Conservation (phyloP, 2,329 filamentous ascomycete species). For the Fusarium sp. region DNA sequence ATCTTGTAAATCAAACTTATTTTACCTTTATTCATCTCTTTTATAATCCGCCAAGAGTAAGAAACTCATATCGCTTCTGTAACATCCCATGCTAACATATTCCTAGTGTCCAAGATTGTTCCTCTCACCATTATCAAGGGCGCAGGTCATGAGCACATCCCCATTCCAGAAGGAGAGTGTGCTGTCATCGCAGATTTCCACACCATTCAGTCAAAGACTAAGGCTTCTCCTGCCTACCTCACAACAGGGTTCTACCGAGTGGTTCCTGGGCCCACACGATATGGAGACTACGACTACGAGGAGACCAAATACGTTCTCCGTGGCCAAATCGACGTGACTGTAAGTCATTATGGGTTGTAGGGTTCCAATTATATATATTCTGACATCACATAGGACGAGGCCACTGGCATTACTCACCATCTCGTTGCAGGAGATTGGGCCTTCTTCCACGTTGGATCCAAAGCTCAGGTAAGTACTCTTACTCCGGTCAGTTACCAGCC, state of each 20-base stretch:
- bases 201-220: constrained; percentile 21
- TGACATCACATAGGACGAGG: constrained; percentile 24
- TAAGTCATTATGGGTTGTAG: neutral
- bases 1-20: neutral
- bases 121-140: constrained; percentile 41
- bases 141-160: constrained; percentile 36
- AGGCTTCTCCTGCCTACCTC: constrained; percentile 15
- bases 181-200: constrained; percentile 36
- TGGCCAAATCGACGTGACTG: constrained; percentile 33
- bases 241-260: constrained; percentile 37
- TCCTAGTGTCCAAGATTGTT: constrained; percentile 35
- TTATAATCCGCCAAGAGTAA: neutral
- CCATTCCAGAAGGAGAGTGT: constrained; percentile 28
- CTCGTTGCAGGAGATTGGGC: constrained; percentile 40
- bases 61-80: neutral
- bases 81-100: neutral
- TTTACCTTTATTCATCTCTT: neutral
- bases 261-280: constrained; percentile 35
- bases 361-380: neutral
- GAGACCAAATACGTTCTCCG: constrained; percentile 39
- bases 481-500: fast-evolving
- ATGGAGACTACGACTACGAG: constrained; percentile 34
- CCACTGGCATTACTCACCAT: constrained; percentile 36
- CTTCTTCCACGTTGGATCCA: constrained; percentile 38
- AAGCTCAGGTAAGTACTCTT: constrained; percentile 20